These are phyloP conservation scores for Turnera subulata DNA, from an alignment of 345 rosid species.

Conservation along the genomic window DNA sequence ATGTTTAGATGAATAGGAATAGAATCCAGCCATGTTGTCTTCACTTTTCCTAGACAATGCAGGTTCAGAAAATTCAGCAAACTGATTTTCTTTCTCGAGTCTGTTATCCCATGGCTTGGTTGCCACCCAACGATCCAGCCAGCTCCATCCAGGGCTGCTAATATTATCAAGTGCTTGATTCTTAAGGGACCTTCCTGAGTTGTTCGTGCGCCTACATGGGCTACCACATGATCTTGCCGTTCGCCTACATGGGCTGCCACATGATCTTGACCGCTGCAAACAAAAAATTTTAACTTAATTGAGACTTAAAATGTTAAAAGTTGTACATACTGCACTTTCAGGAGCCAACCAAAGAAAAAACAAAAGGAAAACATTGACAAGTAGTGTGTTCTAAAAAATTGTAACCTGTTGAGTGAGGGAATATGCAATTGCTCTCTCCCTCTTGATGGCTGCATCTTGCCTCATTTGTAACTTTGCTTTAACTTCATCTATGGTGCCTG, in stretches of 20 bases:
- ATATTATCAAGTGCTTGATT: slow-evolving; percentile 33
- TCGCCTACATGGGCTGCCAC: slow-evolving; percentile 53
- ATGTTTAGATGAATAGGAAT: slow-evolving; percentile 31
- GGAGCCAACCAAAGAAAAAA: too few species aligned
- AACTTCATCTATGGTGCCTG: slow-evolving; percentile 59
- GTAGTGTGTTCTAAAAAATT: background rate
- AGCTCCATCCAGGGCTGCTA: slow-evolving; percentile 49
- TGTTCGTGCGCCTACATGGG: slow-evolving; percentile 43
- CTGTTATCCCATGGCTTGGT: slow-evolving; percentile 70
- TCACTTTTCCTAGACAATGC: slow-evolving; percentile 50
- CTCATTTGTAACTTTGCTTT: slow-evolving; percentile 60
- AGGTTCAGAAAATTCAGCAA: slow-evolving; percentile 21
- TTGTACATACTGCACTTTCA: too few species aligned
- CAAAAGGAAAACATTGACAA: background rate
- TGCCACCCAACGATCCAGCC: slow-evolving; percentile 82
- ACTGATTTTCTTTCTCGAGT: slow-evolving; percentile 42
- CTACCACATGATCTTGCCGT: too few species aligned
- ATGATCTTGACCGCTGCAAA: slow-evolving; percentile 47
- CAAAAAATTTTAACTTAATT: slow-evolving; percentile 10
- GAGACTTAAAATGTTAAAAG: too few species aligned
- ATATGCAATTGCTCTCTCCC: slow-evolving; percentile 87
- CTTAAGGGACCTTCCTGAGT: slow-evolving; percentile 32
- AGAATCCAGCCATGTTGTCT: slow-evolving; percentile 25
- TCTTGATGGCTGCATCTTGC: slow-evolving; percentile 81
- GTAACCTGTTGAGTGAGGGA: slow-evolving; percentile 57